These are phyloP conservation scores for Sugiyamaella grinbergsii DNA, from an alignment of 1,139 yeast genomes.

Conservation along the genomic window DNA sequence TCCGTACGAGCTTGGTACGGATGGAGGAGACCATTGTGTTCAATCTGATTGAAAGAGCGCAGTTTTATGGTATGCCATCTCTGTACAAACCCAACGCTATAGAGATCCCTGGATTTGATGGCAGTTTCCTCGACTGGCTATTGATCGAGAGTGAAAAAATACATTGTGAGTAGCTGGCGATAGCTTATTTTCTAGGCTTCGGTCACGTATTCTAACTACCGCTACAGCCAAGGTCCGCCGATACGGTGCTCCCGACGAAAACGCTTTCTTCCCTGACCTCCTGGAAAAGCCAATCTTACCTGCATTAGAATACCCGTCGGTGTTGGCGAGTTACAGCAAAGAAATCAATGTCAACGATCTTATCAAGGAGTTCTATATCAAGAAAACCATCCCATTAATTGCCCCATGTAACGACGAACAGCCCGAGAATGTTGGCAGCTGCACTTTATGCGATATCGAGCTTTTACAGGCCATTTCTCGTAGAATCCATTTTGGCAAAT, in stretches of 20 bases:
- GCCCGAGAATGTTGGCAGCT: conserved; percentile 83
- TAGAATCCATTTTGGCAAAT: conserved; percentile 93
- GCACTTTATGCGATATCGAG: conserved; percentile 81
- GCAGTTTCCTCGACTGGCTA: conserved; percentile 87
- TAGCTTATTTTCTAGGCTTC: background rate
- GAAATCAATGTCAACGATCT: conserved; percentile 75
- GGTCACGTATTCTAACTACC: conserved; percentile 3
- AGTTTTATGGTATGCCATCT: conserved; percentile 73
- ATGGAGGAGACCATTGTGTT: conserved; percentile 97
- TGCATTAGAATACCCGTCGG: conserved; percentile 71
- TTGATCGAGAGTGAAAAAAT: conserved; percentile 71
- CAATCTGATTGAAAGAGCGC: conserved; percentile 89
- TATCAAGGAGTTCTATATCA: conserved; percentile 67
- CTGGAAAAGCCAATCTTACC: conserved; percentile 75
- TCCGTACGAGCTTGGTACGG: conserved; percentile 79
- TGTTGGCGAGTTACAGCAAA: conserved; percentile 70
- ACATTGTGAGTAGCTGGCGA: conserved; percentile 54
- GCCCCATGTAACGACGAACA: conserved; percentile 66
- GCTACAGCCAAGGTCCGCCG: conserved; percentile 69
- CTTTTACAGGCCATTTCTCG: conserved; percentile 87
- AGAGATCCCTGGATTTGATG: conserved; percentile 66
- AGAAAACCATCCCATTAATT: conserved; percentile 70
- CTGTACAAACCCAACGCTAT: conserved; percentile 67
- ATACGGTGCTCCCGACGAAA: conserved; percentile 92
- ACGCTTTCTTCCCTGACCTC: conserved; percentile 80